A percentile compares a stretch with the other conserved stretches of the same genome.
Evolutionary conservation across 768 basidiomycete species (phyloP).

Genomic region (Tulasnella sp.): DNA sequence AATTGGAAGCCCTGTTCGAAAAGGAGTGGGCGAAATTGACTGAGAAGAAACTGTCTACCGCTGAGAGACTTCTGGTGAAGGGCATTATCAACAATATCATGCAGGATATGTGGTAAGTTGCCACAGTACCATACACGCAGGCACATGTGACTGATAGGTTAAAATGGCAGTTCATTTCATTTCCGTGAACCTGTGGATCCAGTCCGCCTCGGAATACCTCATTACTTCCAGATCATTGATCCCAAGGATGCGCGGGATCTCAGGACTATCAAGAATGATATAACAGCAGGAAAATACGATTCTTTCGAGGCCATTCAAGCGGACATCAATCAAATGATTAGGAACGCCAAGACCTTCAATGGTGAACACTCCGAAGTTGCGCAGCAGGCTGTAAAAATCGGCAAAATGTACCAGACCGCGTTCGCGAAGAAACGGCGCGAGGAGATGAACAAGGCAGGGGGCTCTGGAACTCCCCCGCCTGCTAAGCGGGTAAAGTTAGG

Average conservation of each 20-base stretch:
- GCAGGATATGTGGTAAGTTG: conserved; percentile 51
- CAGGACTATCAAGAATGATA: conserved; percentile 60
- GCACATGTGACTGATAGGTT: conserved; percentile 1
- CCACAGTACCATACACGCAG: background rate
- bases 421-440: conserved; percentile 63
- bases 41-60: conserved; percentile 58
- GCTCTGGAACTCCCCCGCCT: background rate
- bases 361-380: conserved; percentile 71
- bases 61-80: conserved; percentile 69
- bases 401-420: conserved; percentile 31
- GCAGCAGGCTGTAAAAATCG: conserved; percentile 37
- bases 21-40: conserved; percentile 74
- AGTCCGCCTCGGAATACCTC: conserved; percentile 63
- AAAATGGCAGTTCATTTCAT: conserved; percentile 23
- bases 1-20: conserved; percentile 61
- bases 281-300: conserved; percentile 74
- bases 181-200: conserved; percentile 88
- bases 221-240: conserved; percentile 77
- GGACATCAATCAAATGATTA: conserved; percentile 76
- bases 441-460: conserved; percentile 18
- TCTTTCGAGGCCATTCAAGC: conserved; percentile 65
- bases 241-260: conserved; percentile 80
- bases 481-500: conserved; percentile 8
- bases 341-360: conserved; percentile 85
- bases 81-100: conserved; percentile 53